Percentiles rank a stretch among this genome's conserved stretches.
Evolutionary conservation across 2,329 filamentous ascomycete species (phyloP).

Genomic region (Fusarium sterilihyphosum): DNA sequence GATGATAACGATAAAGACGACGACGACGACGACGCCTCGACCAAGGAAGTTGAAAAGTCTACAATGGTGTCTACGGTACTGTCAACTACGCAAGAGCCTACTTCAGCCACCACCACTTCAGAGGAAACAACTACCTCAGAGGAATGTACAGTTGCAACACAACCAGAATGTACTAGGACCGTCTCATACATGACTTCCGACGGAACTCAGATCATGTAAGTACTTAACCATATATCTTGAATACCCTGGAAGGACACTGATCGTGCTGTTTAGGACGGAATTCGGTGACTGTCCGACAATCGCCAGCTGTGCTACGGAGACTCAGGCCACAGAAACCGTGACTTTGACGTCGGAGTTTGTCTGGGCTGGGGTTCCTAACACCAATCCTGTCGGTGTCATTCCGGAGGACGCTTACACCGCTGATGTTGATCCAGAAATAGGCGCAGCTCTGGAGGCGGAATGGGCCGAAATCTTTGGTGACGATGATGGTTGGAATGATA

Average conservation of each 20-base stretch:
- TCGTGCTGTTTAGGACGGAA: fast-evolving
- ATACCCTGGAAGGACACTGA: not conserved
- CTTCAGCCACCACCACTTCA: fast-evolving
- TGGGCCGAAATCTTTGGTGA: not conserved
- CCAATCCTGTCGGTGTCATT: fast-evolving
- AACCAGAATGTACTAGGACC: not conserved
- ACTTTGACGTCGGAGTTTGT: fast-evolving
- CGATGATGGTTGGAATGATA: not conserved
- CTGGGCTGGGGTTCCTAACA: not conserved
- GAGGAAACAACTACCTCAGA: not conserved
- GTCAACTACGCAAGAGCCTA: not conserved
- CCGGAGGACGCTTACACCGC: not conserved
- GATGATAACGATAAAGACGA: fast-evolving
- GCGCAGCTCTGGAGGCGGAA: not conserved
- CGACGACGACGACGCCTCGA: not conserved
- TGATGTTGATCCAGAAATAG: fast-evolving
- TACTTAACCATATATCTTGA: not conserved
- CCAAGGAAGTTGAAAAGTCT: not conserved
- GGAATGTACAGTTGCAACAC: not conserved
- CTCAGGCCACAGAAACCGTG: not conserved
- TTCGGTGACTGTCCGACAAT: not conserved
- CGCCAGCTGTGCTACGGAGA: not conserved
- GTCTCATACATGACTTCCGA: not conserved
- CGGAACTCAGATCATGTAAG: not conserved
- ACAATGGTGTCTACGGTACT: fast-evolving